These are phyloP conservation scores for Exserohilum turcica DNA, from an alignment of 2,329 filamentous ascomycete species.

Conservation along the genomic window DNA sequence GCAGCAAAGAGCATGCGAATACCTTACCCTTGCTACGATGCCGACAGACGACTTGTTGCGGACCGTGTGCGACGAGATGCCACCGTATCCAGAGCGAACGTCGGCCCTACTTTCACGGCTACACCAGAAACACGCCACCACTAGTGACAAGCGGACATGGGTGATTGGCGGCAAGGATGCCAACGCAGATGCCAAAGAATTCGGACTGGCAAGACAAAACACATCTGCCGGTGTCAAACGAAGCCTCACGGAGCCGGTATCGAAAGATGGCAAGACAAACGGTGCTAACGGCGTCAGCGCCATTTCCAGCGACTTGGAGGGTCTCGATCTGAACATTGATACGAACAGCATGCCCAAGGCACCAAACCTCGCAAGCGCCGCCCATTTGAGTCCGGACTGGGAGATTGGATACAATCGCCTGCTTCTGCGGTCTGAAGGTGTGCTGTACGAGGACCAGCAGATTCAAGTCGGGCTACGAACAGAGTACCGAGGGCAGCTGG, in stretches of 20 bases:
- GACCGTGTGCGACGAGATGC: slow-evolving; percentile 98
- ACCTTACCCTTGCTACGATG: slow-evolving; percentile 81
- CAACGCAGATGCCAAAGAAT: slow-evolving; percentile 78
- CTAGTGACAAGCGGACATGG: slow-evolving; percentile 96
- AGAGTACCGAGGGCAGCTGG: slow-evolving; percentile 94
- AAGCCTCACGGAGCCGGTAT: slow-evolving; percentile 69
- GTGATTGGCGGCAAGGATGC: slow-evolving; percentile 96
- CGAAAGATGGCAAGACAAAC: slow-evolving; percentile 39
- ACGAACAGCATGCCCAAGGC: slow-evolving; percentile 64
- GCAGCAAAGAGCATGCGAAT: slow-evolving; percentile 95
- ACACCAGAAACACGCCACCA: slow-evolving; percentile 91
- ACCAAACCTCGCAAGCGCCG: slow-evolving; percentile 88
- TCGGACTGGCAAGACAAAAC: slow-evolving; percentile 74
- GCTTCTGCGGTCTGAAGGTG: slow-evolving; percentile 78
- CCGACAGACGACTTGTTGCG: slow-evolving; percentile 89
- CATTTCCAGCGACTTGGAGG: slow-evolving; percentile 66
- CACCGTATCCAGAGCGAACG: slow-evolving; percentile 91
- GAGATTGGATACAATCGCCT: slow-evolving; percentile 85
- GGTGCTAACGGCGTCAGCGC: slow-evolving; percentile 59
- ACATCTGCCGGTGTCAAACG: slow-evolving; percentile 74
- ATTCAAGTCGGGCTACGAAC: slow-evolving; percentile 90
- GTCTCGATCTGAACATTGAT: slow-evolving; percentile 75
- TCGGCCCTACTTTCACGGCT: slow-evolving; percentile 89
- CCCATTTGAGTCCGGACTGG: slow-evolving; percentile 93
- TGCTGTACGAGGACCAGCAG: slow-evolving; percentile 94